phyloP scores from a whole-genome alignment of 2,329 filamentous ascomycete genomes.

The Arthrobotrys sinensis region DNA sequence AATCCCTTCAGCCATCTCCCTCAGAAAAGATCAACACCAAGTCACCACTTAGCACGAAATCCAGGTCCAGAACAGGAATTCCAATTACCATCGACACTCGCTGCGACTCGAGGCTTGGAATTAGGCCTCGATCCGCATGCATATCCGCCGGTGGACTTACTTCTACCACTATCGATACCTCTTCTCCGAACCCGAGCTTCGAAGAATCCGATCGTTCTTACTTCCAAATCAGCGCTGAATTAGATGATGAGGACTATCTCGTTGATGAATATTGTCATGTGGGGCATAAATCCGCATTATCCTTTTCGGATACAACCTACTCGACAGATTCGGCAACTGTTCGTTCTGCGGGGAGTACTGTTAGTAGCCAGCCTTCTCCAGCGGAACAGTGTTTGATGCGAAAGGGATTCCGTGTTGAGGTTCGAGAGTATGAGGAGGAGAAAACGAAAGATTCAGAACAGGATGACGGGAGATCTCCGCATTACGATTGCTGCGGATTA shows the following conservation, averaged over 20 bases:
- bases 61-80: constrained; percentile 3
- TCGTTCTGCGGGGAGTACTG: not conserved
- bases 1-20: not conserved
- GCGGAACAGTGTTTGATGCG: constrained; percentile 9
- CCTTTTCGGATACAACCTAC: not conserved
- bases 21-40: not conserved
- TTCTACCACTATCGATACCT: not conserved
- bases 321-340: not conserved
- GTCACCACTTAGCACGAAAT: not conserved
- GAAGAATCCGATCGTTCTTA: not conserved
- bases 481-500: not conserved
- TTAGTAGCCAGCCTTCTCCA: not conserved
- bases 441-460: not conserved
- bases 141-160: not conserved
- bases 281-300: not conserved
- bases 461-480: no score
- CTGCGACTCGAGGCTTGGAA: not conserved
- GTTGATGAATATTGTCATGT: not conserved
- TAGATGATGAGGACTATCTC: constrained; percentile 1
- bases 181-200: not conserved
- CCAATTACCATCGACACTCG: not conserved
- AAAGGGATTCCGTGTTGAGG: not conserved
- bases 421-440: constrained; percentile 7
- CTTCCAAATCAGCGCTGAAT: not conserved
- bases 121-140: not conserved